phyloP scores from a whole-genome alignment of 2,329 filamentous ascomycete species.

The Ceratocystiopsis sp. region DNA sequence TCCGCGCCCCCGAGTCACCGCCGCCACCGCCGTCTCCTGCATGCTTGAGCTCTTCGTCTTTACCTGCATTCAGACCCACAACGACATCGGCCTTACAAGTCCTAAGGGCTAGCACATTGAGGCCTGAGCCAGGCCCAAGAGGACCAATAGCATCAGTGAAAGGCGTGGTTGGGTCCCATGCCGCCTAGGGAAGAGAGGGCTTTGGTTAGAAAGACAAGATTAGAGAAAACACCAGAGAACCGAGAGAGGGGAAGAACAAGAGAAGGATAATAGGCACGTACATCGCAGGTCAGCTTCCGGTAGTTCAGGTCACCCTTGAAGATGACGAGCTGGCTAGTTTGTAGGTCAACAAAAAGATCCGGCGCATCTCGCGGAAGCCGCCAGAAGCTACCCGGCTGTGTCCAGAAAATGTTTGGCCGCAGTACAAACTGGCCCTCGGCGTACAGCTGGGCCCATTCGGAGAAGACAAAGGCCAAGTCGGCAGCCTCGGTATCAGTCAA shows the following conservation, averaged over 20 bases:
- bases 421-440: conserved; percentile 70
- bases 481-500: conserved; percentile 50
- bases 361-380: conserved; percentile 54
- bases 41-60: conserved; percentile 63
- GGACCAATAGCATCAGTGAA: conserved; percentile 76
- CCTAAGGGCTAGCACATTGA: conserved; percentile 72
- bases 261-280: conserved; percentile 24
- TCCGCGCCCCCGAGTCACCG: conserved; percentile 51
- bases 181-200: conserved; percentile 30
- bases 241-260: not conserved
- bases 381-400: conserved; percentile 75
- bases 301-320: conserved; percentile 99
- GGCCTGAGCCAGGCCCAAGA: conserved; percentile 60
- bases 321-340: conserved; percentile 70
- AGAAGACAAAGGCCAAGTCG: conserved; percentile 61
- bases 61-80: conserved; percentile 61
- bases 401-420: conserved; percentile 84
- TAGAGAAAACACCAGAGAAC: not conserved
- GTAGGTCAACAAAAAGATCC: conserved; percentile 57
- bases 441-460: conserved; percentile 65
- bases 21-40: conserved; percentile 48
- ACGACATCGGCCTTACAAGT: conserved; percentile 97
- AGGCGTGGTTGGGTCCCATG: conserved; percentile 74
- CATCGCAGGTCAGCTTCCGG: conserved; percentile 78
- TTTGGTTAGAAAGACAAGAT: not conserved